A percentile compares a stretch with the other conserved stretches of the same genome.
Evolutionary conservation across 495 filamentous ascomycete genomes (phyloP).

Genomic region (Daldinia concentrica): DNA sequence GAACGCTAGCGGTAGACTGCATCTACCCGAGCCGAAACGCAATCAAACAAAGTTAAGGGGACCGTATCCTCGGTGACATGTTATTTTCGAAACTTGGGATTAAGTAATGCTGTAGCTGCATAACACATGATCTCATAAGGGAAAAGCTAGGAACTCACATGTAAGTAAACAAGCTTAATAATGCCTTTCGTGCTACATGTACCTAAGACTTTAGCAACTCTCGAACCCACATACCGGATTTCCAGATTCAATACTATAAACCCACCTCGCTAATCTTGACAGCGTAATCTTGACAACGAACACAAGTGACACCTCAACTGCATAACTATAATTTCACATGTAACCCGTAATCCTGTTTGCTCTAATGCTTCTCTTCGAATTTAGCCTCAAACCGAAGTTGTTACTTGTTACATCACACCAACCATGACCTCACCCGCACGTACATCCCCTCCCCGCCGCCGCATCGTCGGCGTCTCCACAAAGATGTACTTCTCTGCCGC

Average conservation of each 20-base stretch:
- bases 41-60: not conserved
- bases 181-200: not conserved
- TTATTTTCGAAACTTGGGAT: not conserved
- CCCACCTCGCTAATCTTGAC: not conserved
- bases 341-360: not conserved
- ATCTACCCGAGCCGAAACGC: not conserved
- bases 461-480: constrained; percentile 78
- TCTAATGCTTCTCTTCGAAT: not conserved
- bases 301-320: not conserved
- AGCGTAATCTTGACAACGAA: not conserved
- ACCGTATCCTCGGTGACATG: not conserved
- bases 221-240: not conserved
- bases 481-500: constrained; percentile 86
- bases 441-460: constrained; percentile 55
- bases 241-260: not conserved
- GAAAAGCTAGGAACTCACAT: not conserved
- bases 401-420: not conserved
- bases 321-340: not conserved
- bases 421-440: constrained; percentile 28
- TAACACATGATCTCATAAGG: too few species aligned
- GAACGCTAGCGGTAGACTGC: not conserved
- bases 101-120: not conserved
- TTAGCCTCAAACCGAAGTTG: not conserved
- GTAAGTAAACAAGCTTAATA: not conserved
- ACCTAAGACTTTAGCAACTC: not conserved